Evolutionary conservation across 2,329 filamentous ascomycete genomes (phyloP).

Genomic region (Cladosporium phlei): DNA sequence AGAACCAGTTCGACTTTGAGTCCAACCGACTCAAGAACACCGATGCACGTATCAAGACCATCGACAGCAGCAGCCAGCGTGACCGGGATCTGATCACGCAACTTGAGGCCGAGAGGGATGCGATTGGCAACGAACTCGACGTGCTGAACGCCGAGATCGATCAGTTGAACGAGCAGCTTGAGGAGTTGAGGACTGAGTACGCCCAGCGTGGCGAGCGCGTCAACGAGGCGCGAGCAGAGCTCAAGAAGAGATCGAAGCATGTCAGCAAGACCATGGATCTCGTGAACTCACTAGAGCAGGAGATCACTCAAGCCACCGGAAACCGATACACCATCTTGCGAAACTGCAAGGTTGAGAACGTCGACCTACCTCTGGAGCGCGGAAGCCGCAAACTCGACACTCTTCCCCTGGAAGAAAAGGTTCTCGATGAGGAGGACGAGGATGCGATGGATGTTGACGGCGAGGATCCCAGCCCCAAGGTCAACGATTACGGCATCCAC

Average conservation of each 20-base stretch:
- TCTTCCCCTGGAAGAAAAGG: slow-evolving; percentile 75
- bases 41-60: slow-evolving; percentile 61
- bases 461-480: slow-evolving; percentile 53
- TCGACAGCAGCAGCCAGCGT: slow-evolving; percentile 63
- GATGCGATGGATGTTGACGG: slow-evolving; percentile 94
- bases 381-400: slow-evolving; percentile 70
- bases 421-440: slow-evolving; percentile 63
- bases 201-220: slow-evolving; percentile 69
- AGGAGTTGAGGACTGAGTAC: slow-evolving; percentile 63
- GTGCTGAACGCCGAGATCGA: slow-evolving; percentile 72
- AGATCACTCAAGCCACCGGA: slow-evolving; percentile 79
- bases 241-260: slow-evolving; percentile 78
- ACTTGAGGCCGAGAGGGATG: slow-evolving; percentile 67
- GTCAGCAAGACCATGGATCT: slow-evolving; percentile 72
- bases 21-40: slow-evolving; percentile 69
- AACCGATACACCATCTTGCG: slow-evolving; percentile 79
- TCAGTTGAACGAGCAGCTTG: slow-evolving; percentile 66
- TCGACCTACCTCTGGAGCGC: slow-evolving; percentile 71
- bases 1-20: slow-evolving; percentile 58
- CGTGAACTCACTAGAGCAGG: slow-evolving; percentile 74
- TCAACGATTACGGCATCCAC: slow-evolving; percentile 88
- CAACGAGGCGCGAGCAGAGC: slow-evolving; percentile 69
- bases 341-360: slow-evolving; percentile 89
- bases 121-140: slow-evolving; percentile 68
- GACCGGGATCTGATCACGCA: slow-evolving; percentile 65